Base-by-base conservation (phyloP, 345 rosid species). In the Acer saccharum region DNA sequence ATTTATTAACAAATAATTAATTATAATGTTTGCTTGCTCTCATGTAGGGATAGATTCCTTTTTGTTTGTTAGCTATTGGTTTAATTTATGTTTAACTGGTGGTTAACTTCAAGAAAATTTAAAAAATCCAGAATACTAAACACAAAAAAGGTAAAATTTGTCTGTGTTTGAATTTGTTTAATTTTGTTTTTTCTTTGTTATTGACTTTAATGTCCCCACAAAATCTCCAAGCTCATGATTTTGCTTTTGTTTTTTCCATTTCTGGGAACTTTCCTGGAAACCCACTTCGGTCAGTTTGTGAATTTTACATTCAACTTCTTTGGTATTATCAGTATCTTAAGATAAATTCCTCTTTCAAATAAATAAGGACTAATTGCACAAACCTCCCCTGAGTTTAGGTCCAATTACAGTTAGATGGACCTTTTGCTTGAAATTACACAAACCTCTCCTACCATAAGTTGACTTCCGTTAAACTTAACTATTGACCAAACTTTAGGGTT, bases 81-180 rank as follows among this genome's bases (percentile, higher is more conserved):
- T 73, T 60, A 62, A 10, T 57, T 14, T 16, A 29, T 69, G 50
- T 16, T 7, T 17, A 67, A 65, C 4, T 55, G 2, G 35, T 32
- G 35, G 35, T 32, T 32, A 32, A 71, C 16, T 71, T 72, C 76
- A 54, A 78, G 27, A 77, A 48, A 64, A n/a, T n/a, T 25, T 1
- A 65, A 41, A 74, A 23, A 50, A 46, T 46, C 14, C 71, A 48
- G 18, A 76, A 11, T 21, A 20, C 65, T 57, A 64, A 73, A 72
- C 71, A 44, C 54, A 71, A 48, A 71, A 48, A 81, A 64, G 72
- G 13, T 66, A 0, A 12, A 55, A 20, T 14, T 76, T 80, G 84
- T 77, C 35, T 16, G 4, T 69, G 23, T 52, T 7, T 27, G 61
- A 11, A 3, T 60, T 29, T 3, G 29, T 25, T 43, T 25, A 6